phyloP scores from a whole-genome alignment of 768 basidiomycete genomes.

The Symmetrospora coprosmae region DNA sequence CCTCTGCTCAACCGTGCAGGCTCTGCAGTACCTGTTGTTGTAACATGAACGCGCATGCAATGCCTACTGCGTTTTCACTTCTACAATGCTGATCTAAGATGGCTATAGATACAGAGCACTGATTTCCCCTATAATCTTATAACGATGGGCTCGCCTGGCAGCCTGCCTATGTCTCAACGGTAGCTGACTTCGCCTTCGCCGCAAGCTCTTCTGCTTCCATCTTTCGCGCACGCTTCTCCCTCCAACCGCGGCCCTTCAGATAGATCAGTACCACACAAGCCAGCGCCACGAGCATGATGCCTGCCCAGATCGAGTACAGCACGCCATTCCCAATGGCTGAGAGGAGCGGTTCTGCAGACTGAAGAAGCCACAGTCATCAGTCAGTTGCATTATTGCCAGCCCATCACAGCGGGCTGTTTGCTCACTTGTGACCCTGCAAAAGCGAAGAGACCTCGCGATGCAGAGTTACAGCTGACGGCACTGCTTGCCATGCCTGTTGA shows the following conservation, averaged over 20 bases:
- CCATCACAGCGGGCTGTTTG: no score
- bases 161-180: not conserved
- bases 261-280: not conserved
- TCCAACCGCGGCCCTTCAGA: not conserved
- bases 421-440: slow-evolving; percentile 1
- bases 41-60: no score
- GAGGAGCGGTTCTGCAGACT: not conserved
- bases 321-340: slow-evolving; percentile 3
- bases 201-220: not conserved
- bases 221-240: not conserved
- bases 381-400: no score
- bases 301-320: slow-evolving; percentile 15
- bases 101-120: no score
- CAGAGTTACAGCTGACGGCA: slow-evolving; percentile 3
- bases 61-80: no score
- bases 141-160: not conserved
- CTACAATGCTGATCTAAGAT: no score
- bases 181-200: not conserved
- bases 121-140: no score
- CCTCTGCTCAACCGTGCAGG: no score
- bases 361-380: no score
- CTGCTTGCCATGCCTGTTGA: slow-evolving; percentile 4
- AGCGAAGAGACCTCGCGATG: not conserved
- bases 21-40: no score
- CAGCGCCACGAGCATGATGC: not conserved